These are phyloP conservation scores for Taiozyma sp. DNA, from an alignment of 1,139 yeast species.

Conservation along the genomic window DNA sequence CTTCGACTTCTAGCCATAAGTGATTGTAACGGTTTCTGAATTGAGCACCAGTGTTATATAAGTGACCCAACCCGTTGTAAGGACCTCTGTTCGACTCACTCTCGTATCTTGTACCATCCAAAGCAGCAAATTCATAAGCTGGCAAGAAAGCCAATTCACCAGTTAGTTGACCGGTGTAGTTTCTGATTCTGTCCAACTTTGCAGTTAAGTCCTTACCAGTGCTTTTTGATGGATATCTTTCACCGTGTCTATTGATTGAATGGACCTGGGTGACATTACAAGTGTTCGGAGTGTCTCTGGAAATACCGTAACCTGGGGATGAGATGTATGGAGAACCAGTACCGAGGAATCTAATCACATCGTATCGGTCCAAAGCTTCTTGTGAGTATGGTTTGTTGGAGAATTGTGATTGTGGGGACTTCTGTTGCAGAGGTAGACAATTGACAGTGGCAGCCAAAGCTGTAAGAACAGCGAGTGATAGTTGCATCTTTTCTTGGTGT, in stretches of 20 bases:
- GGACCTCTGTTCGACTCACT: slow-evolving; percentile 16
- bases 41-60: slow-evolving; percentile 11
- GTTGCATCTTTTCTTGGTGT: slow-evolving; percentile 1
- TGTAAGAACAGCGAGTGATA: not conserved
- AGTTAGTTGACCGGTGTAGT: slow-evolving; percentile 4
- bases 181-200: slow-evolving; percentile 6
- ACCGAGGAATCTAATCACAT: slow-evolving; percentile 39
- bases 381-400: slow-evolving; percentile 16
- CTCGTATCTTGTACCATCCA: slow-evolving; percentile 11
- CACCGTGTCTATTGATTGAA: slow-evolving; percentile 46
- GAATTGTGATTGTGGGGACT: not conserved
- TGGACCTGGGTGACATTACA: slow-evolving; percentile 44
- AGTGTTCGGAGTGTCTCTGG: slow-evolving; percentile 34
- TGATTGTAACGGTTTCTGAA: slow-evolving; percentile 11
- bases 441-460: not conserved
- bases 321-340: slow-evolving; percentile 46
- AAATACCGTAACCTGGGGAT: slow-evolving; percentile 42
- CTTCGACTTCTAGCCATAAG: not conserved
- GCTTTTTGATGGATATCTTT: slow-evolving; percentile 37
- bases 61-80: slow-evolving; percentile 16
- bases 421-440: not conserved
- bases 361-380: slow-evolving; percentile 22
- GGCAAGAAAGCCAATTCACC: slow-evolving; percentile 16
- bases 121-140: slow-evolving; percentile 12
- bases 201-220: slow-evolving; percentile 7